Base-by-base conservation (phyloP, 2,329 filamentous ascomycete species). In the Ceratocystis cacaofunesta region DNA sequence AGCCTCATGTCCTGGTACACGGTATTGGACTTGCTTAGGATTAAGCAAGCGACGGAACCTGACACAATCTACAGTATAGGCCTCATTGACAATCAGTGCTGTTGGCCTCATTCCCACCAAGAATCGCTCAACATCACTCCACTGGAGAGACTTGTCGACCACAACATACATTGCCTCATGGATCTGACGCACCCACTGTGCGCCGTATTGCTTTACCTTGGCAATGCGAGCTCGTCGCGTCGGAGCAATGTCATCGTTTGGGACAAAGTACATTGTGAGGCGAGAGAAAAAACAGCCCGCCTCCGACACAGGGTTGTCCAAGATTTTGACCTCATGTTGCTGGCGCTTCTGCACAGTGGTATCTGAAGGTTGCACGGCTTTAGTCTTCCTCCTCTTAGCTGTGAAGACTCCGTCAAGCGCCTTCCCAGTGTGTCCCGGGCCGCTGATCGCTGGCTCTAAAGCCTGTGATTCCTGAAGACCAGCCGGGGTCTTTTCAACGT, bases 171-270 rank as follows among this genome's bases (percentile, higher is more conserved):
- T 95, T 17, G 94, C 82, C 25, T 75, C 74, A 0, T 69, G 73
- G 71, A 86, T 82, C 0, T 78, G 75, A 62, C 79, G 80, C 32
- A 84, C 81, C 85, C 91, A 94, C 0, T 73, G 76, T 1, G 87
- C 92, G 55, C 92, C 92, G 72, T 85, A 85, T 70, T 90, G 85
- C 63, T 84, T 80, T 0, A 88, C 86, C 72, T 87, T 91, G 36
- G 81, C 81, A 63, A 96, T 95, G 3, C 89, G 85, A 66, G 85
- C 74, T 65, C 82, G 83, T 48, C 92, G 82, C 6, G 82, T 78
- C 10, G 82, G 81, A 41, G 86, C 83, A 60, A 88, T 80, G 68
- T 92, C 87, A 69, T 90, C 84, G 69, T 94, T 88, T 0, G 91
- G 92, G 5, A 95, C 83, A 72, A 94, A 96, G 75, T 84, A 89